Evolutionary conservation across 257 asterid species (phyloP), one percentile per base, ranked within the genome.

Genomic region (Knoxia roxburghii): DNA sequence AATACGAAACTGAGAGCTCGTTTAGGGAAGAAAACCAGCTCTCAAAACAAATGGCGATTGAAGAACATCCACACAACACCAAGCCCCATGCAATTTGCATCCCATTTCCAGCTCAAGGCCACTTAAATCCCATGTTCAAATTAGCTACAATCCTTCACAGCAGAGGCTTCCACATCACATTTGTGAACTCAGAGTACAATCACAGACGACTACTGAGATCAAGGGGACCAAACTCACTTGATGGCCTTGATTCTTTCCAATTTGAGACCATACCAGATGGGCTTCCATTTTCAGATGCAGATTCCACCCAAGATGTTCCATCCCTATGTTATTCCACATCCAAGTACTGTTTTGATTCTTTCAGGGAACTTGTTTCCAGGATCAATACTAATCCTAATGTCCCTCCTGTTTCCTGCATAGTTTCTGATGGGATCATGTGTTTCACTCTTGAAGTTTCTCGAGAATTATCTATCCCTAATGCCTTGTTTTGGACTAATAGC

Each of bases 101-200:
- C 52, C 76, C 81, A 65, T 73, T 73, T 64, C 84, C 81, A 18
- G 79, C 73, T 6, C 81, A 79, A 69, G 79, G 84, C 14, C 84
- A 76, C 74, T 65, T 79, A 32, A 79, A 69, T 33, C 79, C 81
- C 23, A 76, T 79, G 75, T 68, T 79, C 59, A 73, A 72, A 51
- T 41, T 76, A 7, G 79, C 79, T 53, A 70, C 72, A 55, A 63
- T 79, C 7, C 81, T 79, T 10, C 71, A 79, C 69, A 35, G 30
- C 68, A 67, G 46, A 68, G 81, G 83, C 46, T 79, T 79, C 68
- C 67, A 72, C 24, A 69, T 75, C 20, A 79, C 84, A 55, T 76
- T 79, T 24, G 74, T 76, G 3, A 67, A 73, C 77, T 43, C 84
- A 4, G 72, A 79, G 10, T 76, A 68, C 66, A 72, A 64, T 60